Percentiles rank a stretch among this genome's conserved stretches.
Evolutionary conservation across 495 filamentous ascomycete genomes (phyloP).

Genomic region (Penicillium egyptiacum): DNA sequence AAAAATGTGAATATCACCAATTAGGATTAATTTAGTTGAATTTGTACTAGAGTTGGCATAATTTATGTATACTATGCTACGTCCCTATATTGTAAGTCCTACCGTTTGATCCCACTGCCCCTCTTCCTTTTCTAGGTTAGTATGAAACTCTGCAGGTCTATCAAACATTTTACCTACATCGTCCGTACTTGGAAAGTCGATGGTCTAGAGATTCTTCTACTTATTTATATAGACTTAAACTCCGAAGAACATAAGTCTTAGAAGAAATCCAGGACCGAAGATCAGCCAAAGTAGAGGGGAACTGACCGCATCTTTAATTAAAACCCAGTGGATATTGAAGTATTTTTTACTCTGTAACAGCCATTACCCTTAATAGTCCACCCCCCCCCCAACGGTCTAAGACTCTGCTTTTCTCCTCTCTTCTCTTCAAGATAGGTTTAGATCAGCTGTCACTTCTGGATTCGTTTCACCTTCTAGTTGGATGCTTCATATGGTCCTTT

Average conservation of each 20-base stretch:
- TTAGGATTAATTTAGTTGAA: not conserved
- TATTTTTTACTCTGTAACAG: conserved; percentile 10
- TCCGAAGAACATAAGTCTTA: no score
- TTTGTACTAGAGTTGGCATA: no score
- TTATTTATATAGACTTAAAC: no score
- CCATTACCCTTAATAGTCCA: conserved; percentile 2
- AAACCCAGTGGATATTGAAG: conserved; percentile 17
- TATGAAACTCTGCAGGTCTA: conserved; percentile 6
- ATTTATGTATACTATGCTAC: no score
- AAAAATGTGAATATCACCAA: no score
- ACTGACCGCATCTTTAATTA: conserved; percentile 14
- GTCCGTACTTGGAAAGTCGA: no score
- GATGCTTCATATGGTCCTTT: conserved; percentile 4
- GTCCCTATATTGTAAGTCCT: no score
- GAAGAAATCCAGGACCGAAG: no score
- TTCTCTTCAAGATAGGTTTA: not conserved
- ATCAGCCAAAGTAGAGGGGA: not conserved
- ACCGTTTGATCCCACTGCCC: conserved; percentile 2
- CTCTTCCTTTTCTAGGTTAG: conserved; percentile 16
- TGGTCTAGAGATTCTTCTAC: no score
- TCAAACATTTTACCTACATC: not conserved
- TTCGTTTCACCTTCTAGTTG: conserved; percentile 9
- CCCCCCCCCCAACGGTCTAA: conserved; percentile 13
- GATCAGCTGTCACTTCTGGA: conserved; percentile 11
- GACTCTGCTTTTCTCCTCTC: conserved; percentile 7